Evolutionary conservation across 176 grass and related monocot genomes (phyloP).

Genomic region (Stipa capillata): DNA sequence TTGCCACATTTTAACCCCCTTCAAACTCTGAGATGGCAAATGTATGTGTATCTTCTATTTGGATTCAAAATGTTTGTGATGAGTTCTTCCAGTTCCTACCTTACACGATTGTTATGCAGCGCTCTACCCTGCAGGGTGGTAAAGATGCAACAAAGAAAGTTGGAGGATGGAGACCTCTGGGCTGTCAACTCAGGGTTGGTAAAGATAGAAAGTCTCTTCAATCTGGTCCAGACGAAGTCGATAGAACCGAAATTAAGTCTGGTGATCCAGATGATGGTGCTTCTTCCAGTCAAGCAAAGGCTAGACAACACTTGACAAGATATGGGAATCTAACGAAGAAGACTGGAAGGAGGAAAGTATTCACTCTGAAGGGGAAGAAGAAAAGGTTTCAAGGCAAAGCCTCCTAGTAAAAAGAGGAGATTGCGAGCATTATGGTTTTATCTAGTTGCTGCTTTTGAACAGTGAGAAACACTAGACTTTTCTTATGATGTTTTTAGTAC

Average conservation of each 20-base stretch:
- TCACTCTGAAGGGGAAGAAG: constrained; percentile 19
- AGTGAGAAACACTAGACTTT: constrained; percentile 33
- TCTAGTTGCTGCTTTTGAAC: constrained; percentile 61
- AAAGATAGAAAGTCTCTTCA: constrained; percentile 40
- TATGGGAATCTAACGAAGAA: constrained; percentile 29
- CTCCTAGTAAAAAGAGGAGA: constrained; percentile 33
- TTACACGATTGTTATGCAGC: constrained; percentile 25
- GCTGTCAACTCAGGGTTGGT: constrained; percentile 41
- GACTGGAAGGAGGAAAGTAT: constrained; percentile 11
- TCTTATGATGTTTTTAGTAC: neutral
- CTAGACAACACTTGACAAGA: constrained; percentile 13
- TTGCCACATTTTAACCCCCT: neutral
- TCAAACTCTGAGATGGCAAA: neutral
- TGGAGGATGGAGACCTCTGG: constrained; percentile 62
- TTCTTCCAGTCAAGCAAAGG: constrained; percentile 22
- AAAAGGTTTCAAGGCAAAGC: constrained; percentile 30
- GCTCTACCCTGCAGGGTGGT: constrained; percentile 16
- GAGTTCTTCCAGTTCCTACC: neutral
- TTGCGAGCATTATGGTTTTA: constrained; percentile 57
- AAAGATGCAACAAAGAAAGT: constrained; percentile 42
- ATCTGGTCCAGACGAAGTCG: constrained; percentile 20
- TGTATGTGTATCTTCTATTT: neutral
- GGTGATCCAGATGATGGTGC: constrained; percentile 26
- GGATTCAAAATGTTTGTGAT: neutral
- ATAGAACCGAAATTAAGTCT: constrained; percentile 14